These are phyloP conservation scores for Teunomyces barrocoloradensis DNA, from an alignment of 805 yeast genomes.

Conservation along the genomic window DNA sequence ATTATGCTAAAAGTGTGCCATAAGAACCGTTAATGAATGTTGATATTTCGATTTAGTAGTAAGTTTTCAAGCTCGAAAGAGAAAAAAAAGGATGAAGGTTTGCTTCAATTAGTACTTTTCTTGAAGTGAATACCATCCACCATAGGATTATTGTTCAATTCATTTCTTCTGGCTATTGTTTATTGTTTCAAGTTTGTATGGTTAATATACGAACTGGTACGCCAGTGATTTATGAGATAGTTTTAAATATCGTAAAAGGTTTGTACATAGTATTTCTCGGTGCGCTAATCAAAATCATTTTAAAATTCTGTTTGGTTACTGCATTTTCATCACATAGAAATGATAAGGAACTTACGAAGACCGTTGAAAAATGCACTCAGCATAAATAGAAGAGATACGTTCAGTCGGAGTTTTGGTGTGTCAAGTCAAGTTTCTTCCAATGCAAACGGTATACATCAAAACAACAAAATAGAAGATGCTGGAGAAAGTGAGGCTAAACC, in stretches of 20 bases:
- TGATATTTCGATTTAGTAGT: conserved; percentile 2
- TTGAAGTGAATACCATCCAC: conserved; percentile 3
- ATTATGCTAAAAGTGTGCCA: conserved; percentile 16
- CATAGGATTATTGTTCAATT: background rate
- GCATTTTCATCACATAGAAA: background rate
- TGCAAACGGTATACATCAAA: background rate
- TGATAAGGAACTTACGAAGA: background rate
- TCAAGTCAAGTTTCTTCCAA: background rate
- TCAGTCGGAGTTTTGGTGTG: background rate
- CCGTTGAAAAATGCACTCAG: background rate
- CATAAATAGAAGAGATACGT: background rate
- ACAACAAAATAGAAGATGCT: background rate
- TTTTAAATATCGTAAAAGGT: background rate
- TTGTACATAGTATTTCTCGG: too few species aligned
- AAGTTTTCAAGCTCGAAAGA: conserved; percentile 1
- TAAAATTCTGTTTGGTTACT: too few species aligned
- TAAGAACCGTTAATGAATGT: conserved; percentile 5
- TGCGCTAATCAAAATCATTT: too few species aligned
- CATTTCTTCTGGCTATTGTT: background rate
- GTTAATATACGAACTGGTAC: background rate
- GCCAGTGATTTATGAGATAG: background rate
- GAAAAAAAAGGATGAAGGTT: conserved; percentile 3
- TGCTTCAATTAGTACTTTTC: conserved; percentile 3
- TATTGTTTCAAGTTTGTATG: conserved; percentile 1
- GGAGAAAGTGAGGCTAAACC: background rate